Evolutionary conservation across 805 yeast species (phyloP).

Genomic region (Starmerella bombicola): DNA sequence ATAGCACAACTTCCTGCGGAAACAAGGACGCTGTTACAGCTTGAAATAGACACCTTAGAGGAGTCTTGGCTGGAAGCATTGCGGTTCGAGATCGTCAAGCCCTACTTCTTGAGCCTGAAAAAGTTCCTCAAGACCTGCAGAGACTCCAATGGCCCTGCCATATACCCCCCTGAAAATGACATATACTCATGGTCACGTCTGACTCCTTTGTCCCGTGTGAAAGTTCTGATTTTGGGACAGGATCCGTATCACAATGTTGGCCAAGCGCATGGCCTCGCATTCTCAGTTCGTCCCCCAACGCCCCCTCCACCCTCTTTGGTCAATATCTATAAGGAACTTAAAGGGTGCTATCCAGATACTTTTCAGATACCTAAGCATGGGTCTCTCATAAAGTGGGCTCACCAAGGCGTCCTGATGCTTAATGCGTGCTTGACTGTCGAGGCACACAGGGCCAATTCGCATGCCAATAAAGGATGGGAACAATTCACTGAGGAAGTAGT

Average conservation of each 20-base stretch:
- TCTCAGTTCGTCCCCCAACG: slow-evolving; percentile 75
- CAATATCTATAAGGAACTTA: slow-evolving; percentile 73
- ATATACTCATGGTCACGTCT: slow-evolving; percentile 86
- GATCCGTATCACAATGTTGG: slow-evolving; percentile 89
- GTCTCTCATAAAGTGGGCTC: slow-evolving; percentile 71
- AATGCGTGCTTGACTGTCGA: slow-evolving; percentile 84
- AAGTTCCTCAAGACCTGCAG: slow-evolving; percentile 43
- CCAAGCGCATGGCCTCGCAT: slow-evolving; percentile 96
- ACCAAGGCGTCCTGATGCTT: slow-evolving; percentile 72
- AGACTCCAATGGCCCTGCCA: slow-evolving; percentile 32
- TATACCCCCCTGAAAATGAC: slow-evolving; percentile 68
- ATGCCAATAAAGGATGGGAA: slow-evolving; percentile 88
- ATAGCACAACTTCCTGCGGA: slow-evolving; percentile 37
- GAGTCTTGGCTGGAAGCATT: slow-evolving; percentile 66
- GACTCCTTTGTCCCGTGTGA: slow-evolving; percentile 63
- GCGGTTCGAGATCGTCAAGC: slow-evolving; percentile 62
- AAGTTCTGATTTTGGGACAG: slow-evolving; percentile 79
- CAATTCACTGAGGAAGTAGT: slow-evolving; percentile 67
- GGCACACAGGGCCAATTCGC: slow-evolving; percentile 89
- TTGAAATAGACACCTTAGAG: slow-evolving; percentile 62
- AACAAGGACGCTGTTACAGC: slow-evolving; percentile 38
- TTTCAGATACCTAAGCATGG: slow-evolving; percentile 56
- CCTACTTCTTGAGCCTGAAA: slow-evolving; percentile 69
- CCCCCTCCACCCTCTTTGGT: slow-evolving; percentile 77
- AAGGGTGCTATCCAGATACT: slow-evolving; percentile 48